Conservation (phyloP, 2,329 filamentous ascomycete species). For the Scopulariopsis brevicaulis region DNA sequence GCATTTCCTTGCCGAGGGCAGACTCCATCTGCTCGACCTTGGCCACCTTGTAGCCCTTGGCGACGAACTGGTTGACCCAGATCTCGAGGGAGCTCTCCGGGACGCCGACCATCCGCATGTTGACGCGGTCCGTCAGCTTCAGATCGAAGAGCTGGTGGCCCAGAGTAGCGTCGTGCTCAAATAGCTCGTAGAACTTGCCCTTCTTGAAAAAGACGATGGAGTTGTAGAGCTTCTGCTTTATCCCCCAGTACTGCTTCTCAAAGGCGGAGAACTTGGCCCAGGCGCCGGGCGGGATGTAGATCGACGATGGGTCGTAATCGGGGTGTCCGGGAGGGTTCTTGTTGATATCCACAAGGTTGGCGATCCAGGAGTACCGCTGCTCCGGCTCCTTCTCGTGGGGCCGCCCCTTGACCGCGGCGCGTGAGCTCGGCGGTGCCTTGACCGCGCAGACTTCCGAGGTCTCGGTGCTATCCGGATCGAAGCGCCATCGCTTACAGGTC, state of each 20-base stretch:
- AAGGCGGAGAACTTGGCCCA: constrained; percentile 84
- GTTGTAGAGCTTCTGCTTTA: constrained; percentile 96
- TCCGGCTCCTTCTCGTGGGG: constrained; percentile 75
- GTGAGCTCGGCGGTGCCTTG: neutral
- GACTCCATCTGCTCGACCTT: constrained; percentile 95
- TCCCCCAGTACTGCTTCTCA: constrained; percentile 98
- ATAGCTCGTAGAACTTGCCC: constrained; percentile 97
- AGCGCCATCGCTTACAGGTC: constrained; percentile 60
- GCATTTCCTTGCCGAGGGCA: constrained; percentile 93
- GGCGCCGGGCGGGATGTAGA: constrained; percentile 77
- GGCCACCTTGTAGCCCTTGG: constrained; percentile 95
- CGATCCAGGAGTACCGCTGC: constrained; percentile 82
- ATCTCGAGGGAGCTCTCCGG: constrained; percentile 91
- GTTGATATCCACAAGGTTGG: constrained; percentile 75
- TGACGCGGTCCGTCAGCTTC: constrained; percentile 94
- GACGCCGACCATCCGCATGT: constrained; percentile 99
- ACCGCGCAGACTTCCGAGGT: constrained; percentile 12
- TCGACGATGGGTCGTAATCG: constrained; percentile 80
- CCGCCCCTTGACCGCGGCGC: constrained; percentile 43
- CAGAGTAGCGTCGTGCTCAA: constrained; percentile 94
- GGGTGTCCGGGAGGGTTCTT: constrained; percentile 66
- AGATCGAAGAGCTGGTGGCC: constrained; percentile 95
- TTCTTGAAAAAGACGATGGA: constrained; percentile 99
- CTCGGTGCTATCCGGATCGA: constrained; percentile 35
- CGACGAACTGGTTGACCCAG: constrained; percentile 97